Percentiles rank a stretch among this genome's conserved stretches.
These are phyloP conservation scores for Hericium erinaceus DNA, from an alignment of 768 basidiomycete genomes.

Conservation along the genomic window DNA sequence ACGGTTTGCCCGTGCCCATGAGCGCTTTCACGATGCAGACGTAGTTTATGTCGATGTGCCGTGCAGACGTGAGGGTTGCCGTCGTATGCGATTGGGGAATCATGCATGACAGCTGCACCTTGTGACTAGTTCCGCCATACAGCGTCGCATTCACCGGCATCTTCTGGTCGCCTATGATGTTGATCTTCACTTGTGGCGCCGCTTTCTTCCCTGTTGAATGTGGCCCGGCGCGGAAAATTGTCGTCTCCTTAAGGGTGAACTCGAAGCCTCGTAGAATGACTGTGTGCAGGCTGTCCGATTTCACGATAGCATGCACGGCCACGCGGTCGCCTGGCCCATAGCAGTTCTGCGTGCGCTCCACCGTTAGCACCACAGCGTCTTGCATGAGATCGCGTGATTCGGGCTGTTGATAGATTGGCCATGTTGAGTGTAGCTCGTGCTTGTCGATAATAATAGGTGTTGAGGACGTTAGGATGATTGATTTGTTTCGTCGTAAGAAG, in stretches of 20 bases:
- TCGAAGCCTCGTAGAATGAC: constrained; percentile 79
- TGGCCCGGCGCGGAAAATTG: constrained; percentile 60
- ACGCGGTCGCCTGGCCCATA: constrained; percentile 84
- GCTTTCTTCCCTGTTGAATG: constrained; percentile 46
- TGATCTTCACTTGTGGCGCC: constrained; percentile 44
- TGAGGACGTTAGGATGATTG: constrained; percentile 54
- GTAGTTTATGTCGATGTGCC: constrained; percentile 84
- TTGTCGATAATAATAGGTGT: constrained; percentile 81
- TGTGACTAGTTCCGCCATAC: constrained; percentile 61
- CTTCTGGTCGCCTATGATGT: constrained; percentile 60
- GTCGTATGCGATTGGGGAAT: constrained; percentile 70
- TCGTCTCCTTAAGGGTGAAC: constrained; percentile 68
- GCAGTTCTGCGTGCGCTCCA: constrained; percentile 69
- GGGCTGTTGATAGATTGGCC: constrained; percentile 82
- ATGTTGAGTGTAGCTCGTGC: constrained; percentile 87
- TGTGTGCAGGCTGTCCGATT: constrained; percentile 58
- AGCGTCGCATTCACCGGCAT: constrained; percentile 64
- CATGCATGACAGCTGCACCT: constrained; percentile 61
- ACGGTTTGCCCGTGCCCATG: constrained; percentile 53
- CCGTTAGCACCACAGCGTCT: constrained; percentile 65
- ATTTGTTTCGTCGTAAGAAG: constrained; percentile 74
- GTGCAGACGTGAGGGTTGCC: constrained; percentile 70
- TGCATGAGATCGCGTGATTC: constrained; percentile 58
- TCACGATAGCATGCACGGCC: constrained; percentile 58
- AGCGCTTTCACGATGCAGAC: constrained; percentile 68